Conservation (phyloP, 306 rosid genomes). For the Trifolium dubium region DNA sequence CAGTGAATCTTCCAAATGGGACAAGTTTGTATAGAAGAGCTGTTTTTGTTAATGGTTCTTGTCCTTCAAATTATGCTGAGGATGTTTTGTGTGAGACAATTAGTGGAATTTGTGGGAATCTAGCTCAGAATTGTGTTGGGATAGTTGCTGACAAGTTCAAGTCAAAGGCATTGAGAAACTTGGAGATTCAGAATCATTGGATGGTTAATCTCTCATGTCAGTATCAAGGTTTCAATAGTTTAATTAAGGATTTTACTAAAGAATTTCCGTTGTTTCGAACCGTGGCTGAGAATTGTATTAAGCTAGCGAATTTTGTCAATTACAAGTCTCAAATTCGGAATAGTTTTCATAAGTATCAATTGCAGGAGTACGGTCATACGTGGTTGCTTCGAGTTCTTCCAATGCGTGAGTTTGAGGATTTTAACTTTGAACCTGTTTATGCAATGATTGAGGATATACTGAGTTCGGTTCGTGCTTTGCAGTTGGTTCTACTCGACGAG, state of each 20-base stretch:
- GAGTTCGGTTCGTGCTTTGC: constrained; percentile 64
- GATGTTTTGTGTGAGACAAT: constrained; percentile 88
- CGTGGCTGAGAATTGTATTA: constrained; percentile 65
- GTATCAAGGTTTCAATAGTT: constrained; percentile 68
- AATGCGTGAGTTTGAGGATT: constrained; percentile 33
- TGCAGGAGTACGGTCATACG: constrained; percentile 74
- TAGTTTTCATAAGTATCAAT: constrained; percentile 72
- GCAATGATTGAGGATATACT: constrained; percentile 66
- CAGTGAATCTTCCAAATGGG: constrained; percentile 89
- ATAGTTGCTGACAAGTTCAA: constrained; percentile 89
- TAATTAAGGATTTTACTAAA: constrained; percentile 73
- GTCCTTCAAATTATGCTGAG: constrained; percentile 80
- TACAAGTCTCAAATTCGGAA: constrained; percentile 65
- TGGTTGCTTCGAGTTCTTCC: constrained; percentile 72
- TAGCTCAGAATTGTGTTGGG: constrained; percentile 81
- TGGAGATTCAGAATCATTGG: constrained; percentile 88
- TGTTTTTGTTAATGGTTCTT: constrained; percentile 69
- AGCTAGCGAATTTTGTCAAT: constrained; percentile 74
- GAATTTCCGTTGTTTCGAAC: constrained; percentile 70
- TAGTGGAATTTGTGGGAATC: constrained; percentile 81
- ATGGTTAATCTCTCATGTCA: constrained; percentile 97
- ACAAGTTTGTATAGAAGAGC: constrained; percentile 84
- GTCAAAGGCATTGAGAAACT: constrained; percentile 73
- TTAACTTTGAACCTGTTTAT: constrained; percentile 51
- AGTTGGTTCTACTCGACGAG: constrained; percentile 62